Conservation (phyloP, 108 stramenopile genomes). For the Nitzschia putrida region DNA sequence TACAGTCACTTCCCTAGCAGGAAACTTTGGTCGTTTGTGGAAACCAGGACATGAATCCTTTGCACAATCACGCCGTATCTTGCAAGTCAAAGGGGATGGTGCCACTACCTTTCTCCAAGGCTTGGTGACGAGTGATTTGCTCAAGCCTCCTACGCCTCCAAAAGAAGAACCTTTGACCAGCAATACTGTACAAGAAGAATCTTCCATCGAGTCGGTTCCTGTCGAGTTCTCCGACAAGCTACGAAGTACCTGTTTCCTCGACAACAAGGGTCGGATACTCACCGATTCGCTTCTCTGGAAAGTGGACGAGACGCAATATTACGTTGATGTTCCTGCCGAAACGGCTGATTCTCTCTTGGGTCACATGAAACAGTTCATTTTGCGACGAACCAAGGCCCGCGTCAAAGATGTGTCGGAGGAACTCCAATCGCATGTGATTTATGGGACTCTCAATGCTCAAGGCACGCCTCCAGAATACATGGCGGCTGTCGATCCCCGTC, state of each 20-base stretch:
- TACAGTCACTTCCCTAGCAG: slow-evolving; percentile 30
- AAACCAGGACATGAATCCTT: slow-evolving; percentile 81
- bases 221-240: slow-evolving; percentile 64
- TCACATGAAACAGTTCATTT: slow-evolving; percentile 70
- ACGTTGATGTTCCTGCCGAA: slow-evolving; percentile 76
- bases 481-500: slow-evolving; percentile 78
- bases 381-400: slow-evolving; percentile 69
- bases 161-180: slow-evolving; percentile 33
- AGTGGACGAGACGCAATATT: slow-evolving; percentile 59
- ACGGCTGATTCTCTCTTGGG: slow-evolving; percentile 57
- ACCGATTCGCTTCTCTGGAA: slow-evolving; percentile 86
- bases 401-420: slow-evolving; percentile 54
- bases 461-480: slow-evolving; percentile 66
- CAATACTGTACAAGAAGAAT: slow-evolving; percentile 3
- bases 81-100: slow-evolving; percentile 68
- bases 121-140: slow-evolving; percentile 73
- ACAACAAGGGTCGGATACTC: slow-evolving; percentile 79
- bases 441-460: slow-evolving; percentile 73
- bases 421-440: slow-evolving; percentile 67
- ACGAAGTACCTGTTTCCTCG: slow-evolving; percentile 75
- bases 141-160: slow-evolving; percentile 52
- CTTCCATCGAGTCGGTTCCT: slow-evolving; percentile 8
- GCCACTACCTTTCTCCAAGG: slow-evolving; percentile 80
- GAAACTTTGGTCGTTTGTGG: slow-evolving; percentile 76
- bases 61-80: slow-evolving; percentile 53